Evolutionary conservation across 2,329 filamentous ascomycete genomes (phyloP), one percentile per base, ranked within the genome.

Genomic region (Aspergillus ochraceoroseus): DNA sequence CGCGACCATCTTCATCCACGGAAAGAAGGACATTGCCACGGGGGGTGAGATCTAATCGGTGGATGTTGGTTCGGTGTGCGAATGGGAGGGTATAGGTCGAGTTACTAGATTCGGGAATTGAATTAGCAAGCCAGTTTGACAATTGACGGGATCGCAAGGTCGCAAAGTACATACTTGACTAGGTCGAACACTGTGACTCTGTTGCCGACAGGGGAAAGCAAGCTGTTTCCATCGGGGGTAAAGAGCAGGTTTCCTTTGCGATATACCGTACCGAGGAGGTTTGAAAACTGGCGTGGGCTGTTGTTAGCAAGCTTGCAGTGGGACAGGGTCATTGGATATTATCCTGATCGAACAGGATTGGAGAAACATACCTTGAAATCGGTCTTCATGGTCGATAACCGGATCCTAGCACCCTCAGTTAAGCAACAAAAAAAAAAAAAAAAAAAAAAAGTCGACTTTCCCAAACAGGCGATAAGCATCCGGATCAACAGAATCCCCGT

Each of bases 261-360:
- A 74, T 96, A 98, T 63, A 98, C 92, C 55, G 92, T 98, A 63
- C 92, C 94, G 60, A 98, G 79, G 64, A 98, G 79, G 70, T 96
- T 98, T 65, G 90, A 95, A 71, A 98, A 98, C 89, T n/a, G n/a
- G n/a, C n/a, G n/a, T n/a, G n/a, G n/a, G n/a, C n/a, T n/a, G n/a
- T n/a, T n/a, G n/a, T n/a, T n/a, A n/a, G n/a, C n/a, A n/a, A n/a
- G n/a, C n/a, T n/a, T n/a, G n/a, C n/a, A n/a, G n/a, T n/a, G n/a
- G n/a, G n/a, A n/a, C n/a, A n/a, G n/a, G n/a, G n/a, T n/a, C n/a
- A n/a, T n/a, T n/a, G n/a, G n/a, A n/a, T n/a, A n/a, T n/a, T n/a
- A n/a, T n/a, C n/a, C n/a, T n/a, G n/a, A n/a, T n/a, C n/a, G n/a
- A n/a, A n/a, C n/a, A n/a, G n/a, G n/a, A n/a, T n/a, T n/a, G n/a